Conservation (phyloP, 768 basidiomycete genomes). For the Lepiota venenata region DNA sequence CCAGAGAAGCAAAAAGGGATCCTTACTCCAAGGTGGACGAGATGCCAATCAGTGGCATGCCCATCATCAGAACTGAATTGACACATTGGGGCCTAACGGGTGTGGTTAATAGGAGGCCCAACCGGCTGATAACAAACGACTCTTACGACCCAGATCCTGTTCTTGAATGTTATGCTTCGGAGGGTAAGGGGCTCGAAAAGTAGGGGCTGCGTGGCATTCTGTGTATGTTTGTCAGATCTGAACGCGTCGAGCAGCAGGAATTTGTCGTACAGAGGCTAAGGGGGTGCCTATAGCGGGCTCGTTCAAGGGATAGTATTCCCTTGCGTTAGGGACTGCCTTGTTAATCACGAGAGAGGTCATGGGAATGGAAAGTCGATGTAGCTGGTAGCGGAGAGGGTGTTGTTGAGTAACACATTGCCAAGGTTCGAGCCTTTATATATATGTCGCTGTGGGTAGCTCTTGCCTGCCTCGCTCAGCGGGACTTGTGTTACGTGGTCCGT, state of each 20-base stretch:
- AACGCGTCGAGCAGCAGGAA: neutral
- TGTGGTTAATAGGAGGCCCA: neutral
- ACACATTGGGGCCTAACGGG: constrained; percentile 71
- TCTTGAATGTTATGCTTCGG: constrained; percentile 62
- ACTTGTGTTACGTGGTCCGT: too few relatives aligned
- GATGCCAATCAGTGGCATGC: constrained; percentile 79
- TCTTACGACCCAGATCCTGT: constrained; percentile 68
- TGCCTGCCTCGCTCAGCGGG: too few relatives aligned
- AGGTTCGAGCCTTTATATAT: too few relatives aligned
- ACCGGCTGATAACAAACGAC: constrained; percentile 13
- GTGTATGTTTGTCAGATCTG: constrained; percentile 12
- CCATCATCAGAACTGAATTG: constrained; percentile 75
- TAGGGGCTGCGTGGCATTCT: constrained; percentile 46
- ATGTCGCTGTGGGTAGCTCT: too few relatives aligned
- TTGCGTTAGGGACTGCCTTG: constrained; percentile 42
- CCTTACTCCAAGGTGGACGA: constrained; percentile 75
- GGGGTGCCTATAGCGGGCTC: constrained; percentile 50
- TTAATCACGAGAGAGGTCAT: constrained; percentile 28
- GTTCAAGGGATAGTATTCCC: constrained; percentile 58
- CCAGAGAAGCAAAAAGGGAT: neutral
- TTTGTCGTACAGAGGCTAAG: constrained; percentile 14
- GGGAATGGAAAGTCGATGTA: neutral
- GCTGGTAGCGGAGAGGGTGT: too few relatives aligned
- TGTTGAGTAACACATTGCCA: too few relatives aligned
- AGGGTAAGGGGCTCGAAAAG: constrained; percentile 69